These are phyloP conservation scores for Pythium grandisporangium DNA, from an alignment of 352 stramenopile genomes.

Conservation along the genomic window DNA sequence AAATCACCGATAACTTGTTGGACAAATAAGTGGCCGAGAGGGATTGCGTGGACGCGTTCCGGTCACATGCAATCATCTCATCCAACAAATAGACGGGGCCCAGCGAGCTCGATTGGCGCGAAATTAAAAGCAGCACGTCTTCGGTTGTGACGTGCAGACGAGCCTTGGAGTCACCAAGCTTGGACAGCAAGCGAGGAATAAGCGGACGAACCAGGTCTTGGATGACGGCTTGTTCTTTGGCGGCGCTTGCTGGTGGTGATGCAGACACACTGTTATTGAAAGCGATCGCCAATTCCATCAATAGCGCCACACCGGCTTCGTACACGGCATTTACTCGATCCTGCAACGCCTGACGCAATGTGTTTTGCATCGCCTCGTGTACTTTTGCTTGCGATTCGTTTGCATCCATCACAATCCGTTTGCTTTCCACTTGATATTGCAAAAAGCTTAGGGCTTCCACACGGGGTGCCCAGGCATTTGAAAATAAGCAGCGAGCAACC, in stretches of 20 bases:
- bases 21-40: slow-evolving; percentile 45
- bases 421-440: slow-evolving; percentile 52
- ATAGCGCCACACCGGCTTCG: slow-evolving; percentile 51
- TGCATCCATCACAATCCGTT: slow-evolving; percentile 31
- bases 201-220: slow-evolving; percentile 59
- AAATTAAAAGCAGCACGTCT: slow-evolving; percentile 63
- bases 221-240: not conserved
- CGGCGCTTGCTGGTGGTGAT: not conserved
- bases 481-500: slow-evolving; percentile 64
- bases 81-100: slow-evolving; percentile 66
- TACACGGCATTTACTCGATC: slow-evolving; percentile 75
- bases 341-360: slow-evolving; percentile 45
- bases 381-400: slow-evolving; percentile 7
- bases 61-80: slow-evolving; percentile 60
- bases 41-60: slow-evolving; percentile 36
- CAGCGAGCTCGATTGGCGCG: slow-evolving; percentile 41
- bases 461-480: slow-evolving; percentile 69
- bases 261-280: slow-evolving; percentile 20
- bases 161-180: slow-evolving; percentile 70
- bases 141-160: slow-evolving; percentile 61
- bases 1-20: slow-evolving; percentile 67
- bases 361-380: slow-evolving; percentile 37
- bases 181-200: slow-evolving; percentile 57
- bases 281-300: slow-evolving; percentile 69
- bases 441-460: slow-evolving; percentile 74